Base-by-base conservation (phyloP, 2,329 filamentous ascomycete species). In the Penicillium verrucosum region DNA sequence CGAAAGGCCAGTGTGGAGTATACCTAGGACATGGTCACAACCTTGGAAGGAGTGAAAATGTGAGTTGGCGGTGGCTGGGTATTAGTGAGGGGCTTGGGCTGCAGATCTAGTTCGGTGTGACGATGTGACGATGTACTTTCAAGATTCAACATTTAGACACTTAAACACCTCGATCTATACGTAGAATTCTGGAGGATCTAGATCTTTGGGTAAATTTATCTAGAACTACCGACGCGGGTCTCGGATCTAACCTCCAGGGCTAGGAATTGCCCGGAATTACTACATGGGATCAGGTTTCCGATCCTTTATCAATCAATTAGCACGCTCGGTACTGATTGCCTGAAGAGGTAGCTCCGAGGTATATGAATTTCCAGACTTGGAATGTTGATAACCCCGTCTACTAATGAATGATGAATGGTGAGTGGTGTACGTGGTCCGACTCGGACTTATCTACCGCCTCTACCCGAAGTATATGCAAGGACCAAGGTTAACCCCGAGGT, bases 321-420 rank as follows among this genome's bases (percentile, higher is more conserved):
- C 18, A 21, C 18, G 14, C 30, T 63, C 59, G 61, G 59, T 5
- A 11, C 42, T 56, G 23, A 51, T 55, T 64, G 11, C 60, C 51
- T 38, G 12, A 51, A 58, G 16, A 5, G 47, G 16, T 55, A 59
- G 16, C 32, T 57, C 42, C 59, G 51, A 53, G 29, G 23, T 14
- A 14, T 37, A 27, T n/a, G 7, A 10, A 14, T 29, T 41, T 32
- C 47, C 21, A 34, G 38, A n/a, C 25, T 27, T 9, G 16, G 18
- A 18, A 18, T 18, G 18, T 18, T 18, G 18, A 18, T 18, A 18
- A 18, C 18, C 18, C 18, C 18, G 18, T 18, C 18, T 18, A 18
- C 18, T 18, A 18, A 18, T 18, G 29, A 21, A 30, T 9, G 23
- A 1, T 11, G 30, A 32, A 2, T 32, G 1, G 11, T 32, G 34